Conservation (phyloP, 805 yeast genomes). For the Wickerhamomyces canadensis region DNA sequence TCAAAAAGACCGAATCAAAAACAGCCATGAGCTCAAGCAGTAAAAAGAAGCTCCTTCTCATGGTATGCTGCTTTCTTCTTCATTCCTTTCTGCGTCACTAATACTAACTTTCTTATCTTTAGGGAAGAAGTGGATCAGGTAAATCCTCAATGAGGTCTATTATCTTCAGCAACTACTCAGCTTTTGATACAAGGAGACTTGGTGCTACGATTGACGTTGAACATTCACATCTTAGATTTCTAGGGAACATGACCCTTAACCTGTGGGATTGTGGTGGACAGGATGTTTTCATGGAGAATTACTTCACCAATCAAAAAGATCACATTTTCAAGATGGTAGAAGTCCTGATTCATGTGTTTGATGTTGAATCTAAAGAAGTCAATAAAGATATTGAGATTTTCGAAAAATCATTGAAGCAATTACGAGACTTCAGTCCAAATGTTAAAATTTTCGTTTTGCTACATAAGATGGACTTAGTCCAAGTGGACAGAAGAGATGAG, state of each 20-base stretch:
- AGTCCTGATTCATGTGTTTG: conserved; percentile 92
- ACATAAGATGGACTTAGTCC: conserved; percentile 96
- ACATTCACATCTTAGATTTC: conserved; percentile 85
- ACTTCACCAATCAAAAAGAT: conserved; percentile 80
- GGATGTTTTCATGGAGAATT: conserved; percentile 93
- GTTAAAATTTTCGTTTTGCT: conserved; percentile 88
- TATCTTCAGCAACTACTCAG: conserved; percentile 92
- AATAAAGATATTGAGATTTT: conserved; percentile 92
- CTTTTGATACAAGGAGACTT: conserved; percentile 88
- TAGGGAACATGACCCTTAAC: conserved; percentile 92
- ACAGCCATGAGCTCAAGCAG: conserved; percentile 28
- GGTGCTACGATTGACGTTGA: conserved; percentile 99
- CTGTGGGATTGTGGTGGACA: conserved; percentile 99
- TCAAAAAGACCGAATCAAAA: neutral
- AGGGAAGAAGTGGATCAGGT: conserved; percentile 97
- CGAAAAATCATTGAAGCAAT: conserved; percentile 71
- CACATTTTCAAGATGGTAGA: conserved; percentile 95
- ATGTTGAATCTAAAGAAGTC: conserved; percentile 88
- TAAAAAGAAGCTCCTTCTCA: conserved; percentile 58
- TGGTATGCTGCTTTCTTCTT: conserved; percentile 30
- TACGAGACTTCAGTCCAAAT: conserved; percentile 79
- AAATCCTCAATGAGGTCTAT: conserved; percentile 97
- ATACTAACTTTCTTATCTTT: conserved; percentile 10
- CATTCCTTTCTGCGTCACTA: neutral
- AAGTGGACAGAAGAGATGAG: conserved; percentile 77